A percentile compares a stretch with the other conserved stretches of the same genome.
Conservation (phyloP, 306 rosid genomes). For the Mimosa bimucronata region DNA sequence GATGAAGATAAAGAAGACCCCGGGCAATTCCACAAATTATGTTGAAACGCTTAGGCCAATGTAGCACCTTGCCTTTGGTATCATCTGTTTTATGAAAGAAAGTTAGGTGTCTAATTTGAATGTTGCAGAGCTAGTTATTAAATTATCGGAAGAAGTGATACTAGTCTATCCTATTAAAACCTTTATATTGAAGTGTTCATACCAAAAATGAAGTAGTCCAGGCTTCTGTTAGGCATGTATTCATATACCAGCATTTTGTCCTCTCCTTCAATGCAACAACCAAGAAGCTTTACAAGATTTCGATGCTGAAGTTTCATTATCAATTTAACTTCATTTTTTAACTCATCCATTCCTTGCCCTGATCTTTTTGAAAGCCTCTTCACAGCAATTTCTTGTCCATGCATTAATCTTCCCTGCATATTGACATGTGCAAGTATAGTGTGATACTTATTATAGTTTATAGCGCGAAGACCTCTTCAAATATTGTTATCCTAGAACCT, state of each 20-base stretch:
- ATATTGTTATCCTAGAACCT: not conserved
- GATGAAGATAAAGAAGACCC: conserved; percentile 61
- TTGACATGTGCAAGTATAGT: not conserved
- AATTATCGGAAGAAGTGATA: not conserved
- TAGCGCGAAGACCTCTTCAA: not conserved
- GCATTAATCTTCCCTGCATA: conserved; percentile 40
- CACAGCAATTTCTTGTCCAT: conserved; percentile 51
- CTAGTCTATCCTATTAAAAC: not conserved
- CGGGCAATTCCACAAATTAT: conserved; percentile 51
- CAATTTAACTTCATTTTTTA: conserved; percentile 49
- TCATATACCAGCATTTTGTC: conserved; percentile 39
- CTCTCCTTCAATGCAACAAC: conserved; percentile 40
- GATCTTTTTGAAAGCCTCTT: conserved; percentile 51
- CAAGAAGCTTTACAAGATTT: conserved; percentile 55
- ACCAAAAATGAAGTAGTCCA: conserved; percentile 50
- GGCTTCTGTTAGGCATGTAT: conserved; percentile 38
- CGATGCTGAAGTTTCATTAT: conserved; percentile 52
- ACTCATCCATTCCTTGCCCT: conserved; percentile 46
- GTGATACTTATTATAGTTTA: not conserved
- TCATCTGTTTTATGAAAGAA: conserved; percentile 40
- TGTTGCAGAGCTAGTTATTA: not conserved
- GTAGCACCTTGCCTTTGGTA: conserved; percentile 21
- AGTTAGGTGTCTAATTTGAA: not conserved
- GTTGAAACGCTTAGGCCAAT: conserved; percentile 51
- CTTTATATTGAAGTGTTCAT: not conserved